These are phyloP conservation scores for Aspergillus indologenus DNA, from an alignment of 495 filamentous ascomycete genomes.

Conservation along the genomic window DNA sequence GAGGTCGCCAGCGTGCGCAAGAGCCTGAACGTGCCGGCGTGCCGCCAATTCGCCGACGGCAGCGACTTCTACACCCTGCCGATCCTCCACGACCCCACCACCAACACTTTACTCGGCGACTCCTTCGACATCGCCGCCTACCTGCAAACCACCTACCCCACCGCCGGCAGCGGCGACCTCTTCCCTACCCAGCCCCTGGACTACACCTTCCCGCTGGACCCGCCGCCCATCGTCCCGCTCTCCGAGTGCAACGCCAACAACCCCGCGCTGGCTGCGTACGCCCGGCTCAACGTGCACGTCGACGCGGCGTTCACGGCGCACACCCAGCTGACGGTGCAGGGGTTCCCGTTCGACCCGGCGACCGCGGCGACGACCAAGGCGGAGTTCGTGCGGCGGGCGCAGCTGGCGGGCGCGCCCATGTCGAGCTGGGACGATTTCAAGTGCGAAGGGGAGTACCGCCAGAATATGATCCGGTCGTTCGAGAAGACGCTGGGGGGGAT, in stretches of 20 bases:
- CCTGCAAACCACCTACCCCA: constrained; percentile 48
- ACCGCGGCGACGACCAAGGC: constrained; percentile 39
- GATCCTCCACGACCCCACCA: constrained; percentile 48
- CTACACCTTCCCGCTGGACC: constrained; percentile 16
- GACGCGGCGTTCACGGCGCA: constrained; percentile 49
- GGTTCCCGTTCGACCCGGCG: constrained; percentile 45
- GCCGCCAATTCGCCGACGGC: constrained; percentile 56
- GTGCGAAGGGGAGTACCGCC: constrained; percentile 40
- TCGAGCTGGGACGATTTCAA: constrained; percentile 46
- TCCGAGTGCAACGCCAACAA: constrained; percentile 17
- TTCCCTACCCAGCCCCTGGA: constrained; percentile 38
- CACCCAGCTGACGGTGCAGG: constrained; percentile 26
- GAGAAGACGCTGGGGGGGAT: constrained; percentile 37
- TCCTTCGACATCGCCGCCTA: constrained; percentile 61
- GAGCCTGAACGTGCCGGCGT: constrained; percentile 40
- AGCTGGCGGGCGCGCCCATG: constrained; percentile 23
- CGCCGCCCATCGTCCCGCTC: constrained; percentile 25
- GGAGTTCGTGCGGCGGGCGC: constrained; percentile 35
- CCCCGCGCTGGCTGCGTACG: constrained; percentile 24
- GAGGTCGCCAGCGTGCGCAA: constrained; percentile 47
- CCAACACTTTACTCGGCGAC: constrained; percentile 48
- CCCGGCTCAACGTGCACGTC: constrained; percentile 45
- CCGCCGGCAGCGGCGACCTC: constrained; percentile 35
- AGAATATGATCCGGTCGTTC: constrained; percentile 36
- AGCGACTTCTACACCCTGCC: constrained; percentile 58